Evolutionary conservation across 345 rosid genomes (phyloP).

Genomic region (Syzygium jambos): DNA sequence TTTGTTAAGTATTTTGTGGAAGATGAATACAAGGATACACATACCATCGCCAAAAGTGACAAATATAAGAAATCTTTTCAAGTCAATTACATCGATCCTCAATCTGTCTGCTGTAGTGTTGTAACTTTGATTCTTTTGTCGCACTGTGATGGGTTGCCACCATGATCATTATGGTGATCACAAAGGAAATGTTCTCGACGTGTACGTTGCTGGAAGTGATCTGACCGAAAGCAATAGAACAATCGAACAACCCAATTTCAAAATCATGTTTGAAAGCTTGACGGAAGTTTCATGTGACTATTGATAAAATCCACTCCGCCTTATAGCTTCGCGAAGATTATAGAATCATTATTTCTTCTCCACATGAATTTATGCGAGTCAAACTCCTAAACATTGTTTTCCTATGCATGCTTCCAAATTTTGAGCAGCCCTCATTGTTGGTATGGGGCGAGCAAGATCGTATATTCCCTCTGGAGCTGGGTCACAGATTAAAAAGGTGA

Average conservation of each 20-base stretch:
- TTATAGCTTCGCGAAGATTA: rapidly evolving
- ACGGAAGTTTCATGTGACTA: neutral
- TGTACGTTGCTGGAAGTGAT: neutral
- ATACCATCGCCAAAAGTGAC: neutral
- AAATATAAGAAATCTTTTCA: neutral
- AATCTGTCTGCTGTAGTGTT: neutral
- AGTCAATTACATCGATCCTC: neutral
- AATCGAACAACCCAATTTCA: neutral
- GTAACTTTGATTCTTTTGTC: neutral
- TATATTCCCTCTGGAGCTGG: slow-evolving; percentile 74
- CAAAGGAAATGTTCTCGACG: neutral
- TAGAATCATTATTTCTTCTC: neutral
- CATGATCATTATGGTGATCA: neutral
- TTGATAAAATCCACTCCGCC: rapidly evolving
- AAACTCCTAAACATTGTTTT: neutral
- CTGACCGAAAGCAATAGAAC: neutral
- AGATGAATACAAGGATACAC: neutral
- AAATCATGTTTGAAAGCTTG: neutral
- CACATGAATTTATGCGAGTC: neutral
- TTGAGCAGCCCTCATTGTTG: slow-evolving; percentile 49
- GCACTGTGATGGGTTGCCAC: neutral
- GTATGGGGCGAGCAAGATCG: slow-evolving; percentile 86
- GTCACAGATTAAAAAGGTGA: slow-evolving; percentile 59
- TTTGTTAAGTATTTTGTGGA: neutral
- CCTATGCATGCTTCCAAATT: neutral